Evolutionary conservation across 331 rosid genomes (phyloP).

Genomic region (Dryas integrifolia): DNA sequence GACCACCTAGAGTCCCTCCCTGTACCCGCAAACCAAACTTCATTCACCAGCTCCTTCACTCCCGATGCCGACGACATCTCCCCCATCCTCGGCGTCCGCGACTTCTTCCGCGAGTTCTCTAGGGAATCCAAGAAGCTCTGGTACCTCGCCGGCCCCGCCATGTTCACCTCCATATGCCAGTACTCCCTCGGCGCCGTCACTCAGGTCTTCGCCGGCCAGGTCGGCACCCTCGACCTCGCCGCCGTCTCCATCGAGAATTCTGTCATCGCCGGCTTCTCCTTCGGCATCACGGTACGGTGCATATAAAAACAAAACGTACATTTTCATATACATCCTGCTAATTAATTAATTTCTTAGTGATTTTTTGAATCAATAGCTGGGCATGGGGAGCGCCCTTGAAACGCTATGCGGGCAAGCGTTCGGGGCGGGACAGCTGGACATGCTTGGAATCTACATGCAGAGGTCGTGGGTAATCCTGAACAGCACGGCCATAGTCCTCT

Average conservation of each 20-base stretch:
- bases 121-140: constrained; percentile 60
- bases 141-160: constrained; percentile 77
- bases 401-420: constrained; percentile 82
- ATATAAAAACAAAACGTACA: too few species aligned
- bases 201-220: constrained; percentile 78
- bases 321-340: too few species aligned
- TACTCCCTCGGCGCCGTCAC: constrained; percentile 91
- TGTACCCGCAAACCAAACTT: not conserved
- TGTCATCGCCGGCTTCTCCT: constrained; percentile 78
- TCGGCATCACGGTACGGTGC: constrained; percentile 78
- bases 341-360: too few species aligned
- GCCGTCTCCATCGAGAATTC: constrained; percentile 80
- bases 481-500: constrained; percentile 27
- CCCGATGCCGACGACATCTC: constrained; percentile 49
- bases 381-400: constrained; percentile 86
- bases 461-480: constrained; percentile 72
- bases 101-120: constrained; percentile 38
- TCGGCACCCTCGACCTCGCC: constrained; percentile 67
- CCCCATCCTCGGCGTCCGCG: constrained; percentile 35
- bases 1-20: constrained; percentile 19
- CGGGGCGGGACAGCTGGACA: constrained; percentile 68
- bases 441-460: constrained; percentile 80
- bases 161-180: constrained; percentile 61
- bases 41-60: constrained; percentile 30
- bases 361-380: constrained; percentile 35